Conservation (phyloP, 2,329 filamentous ascomycete species). For the Passalora sequoiae region DNA sequence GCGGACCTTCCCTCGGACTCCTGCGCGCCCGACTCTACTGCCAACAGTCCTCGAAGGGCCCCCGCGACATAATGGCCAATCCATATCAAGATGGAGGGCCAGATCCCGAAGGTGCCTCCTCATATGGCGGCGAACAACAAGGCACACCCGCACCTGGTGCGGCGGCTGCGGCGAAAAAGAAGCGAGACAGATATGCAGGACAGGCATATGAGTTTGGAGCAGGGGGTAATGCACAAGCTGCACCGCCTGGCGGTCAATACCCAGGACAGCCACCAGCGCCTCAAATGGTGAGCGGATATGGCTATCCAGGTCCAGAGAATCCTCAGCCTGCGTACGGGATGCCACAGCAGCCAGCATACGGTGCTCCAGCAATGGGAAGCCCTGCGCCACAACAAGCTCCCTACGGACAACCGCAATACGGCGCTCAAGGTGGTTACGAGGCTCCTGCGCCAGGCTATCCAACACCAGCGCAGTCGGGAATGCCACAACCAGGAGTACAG, state of each 20-base stretch:
- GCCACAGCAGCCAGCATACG: constrained; percentile 30
- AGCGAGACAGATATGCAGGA: constrained; percentile 81
- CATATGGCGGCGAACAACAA: constrained; percentile 22
- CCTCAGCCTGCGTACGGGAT: constrained; percentile 31
- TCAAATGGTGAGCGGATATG: constrained; percentile 24
- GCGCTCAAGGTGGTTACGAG: constrained; percentile 55
- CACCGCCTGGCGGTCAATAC: constrained; percentile 41
- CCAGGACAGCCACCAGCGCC: constrained; percentile 37
- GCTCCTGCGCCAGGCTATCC: constrained; percentile 43
- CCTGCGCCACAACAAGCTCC: constrained; percentile 23
- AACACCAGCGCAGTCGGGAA: constrained; percentile 11
- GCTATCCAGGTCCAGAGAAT: constrained; percentile 24
- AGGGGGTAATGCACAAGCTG: constrained; percentile 65
- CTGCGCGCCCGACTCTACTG: too few species aligned
- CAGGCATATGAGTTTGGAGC: constrained; percentile 89
- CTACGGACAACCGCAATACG: constrained; percentile 42
- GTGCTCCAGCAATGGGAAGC: constrained; percentile 22
- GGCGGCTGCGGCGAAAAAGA: constrained; percentile 60
- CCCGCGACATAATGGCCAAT: constrained; percentile 11
- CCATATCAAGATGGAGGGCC: constrained; percentile 17
- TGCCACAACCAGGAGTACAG: constrained; percentile 33
- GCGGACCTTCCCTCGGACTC: too few species aligned
- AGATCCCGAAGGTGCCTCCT: constrained; percentile 13
- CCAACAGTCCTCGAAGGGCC: too few species aligned
- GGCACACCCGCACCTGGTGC: constrained; percentile 22